phyloP scores from a whole-genome alignment of 2,329 filamentous ascomycete genomes.

The Fonsecaea erecta region DNA sequence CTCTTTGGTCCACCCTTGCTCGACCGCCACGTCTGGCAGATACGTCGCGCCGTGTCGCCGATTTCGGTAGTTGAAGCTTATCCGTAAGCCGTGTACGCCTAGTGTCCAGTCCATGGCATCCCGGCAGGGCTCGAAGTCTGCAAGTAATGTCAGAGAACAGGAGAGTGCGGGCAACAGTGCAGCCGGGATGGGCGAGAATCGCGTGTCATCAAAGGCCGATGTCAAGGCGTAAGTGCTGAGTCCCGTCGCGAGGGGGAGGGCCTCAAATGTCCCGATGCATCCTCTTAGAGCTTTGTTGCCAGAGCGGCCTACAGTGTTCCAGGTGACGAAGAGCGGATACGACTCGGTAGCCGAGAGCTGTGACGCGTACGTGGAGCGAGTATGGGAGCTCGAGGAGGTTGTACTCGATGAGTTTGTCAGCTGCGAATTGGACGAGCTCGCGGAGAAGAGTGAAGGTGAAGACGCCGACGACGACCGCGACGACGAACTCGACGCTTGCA shows the following conservation, averaged over 20 bases:
- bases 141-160: conserved; percentile 77
- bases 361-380: conserved; percentile 47
- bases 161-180: conserved; percentile 54
- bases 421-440: conserved; percentile 52
- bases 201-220: conserved; percentile 70
- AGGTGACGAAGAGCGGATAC: conserved; percentile 89
- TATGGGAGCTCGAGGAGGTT: conserved; percentile 53
- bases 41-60: conserved; percentile 84
- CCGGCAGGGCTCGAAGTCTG: conserved; percentile 76
- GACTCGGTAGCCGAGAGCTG: conserved; percentile 47
- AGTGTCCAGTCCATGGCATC: conserved; percentile 83
- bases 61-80: conserved; percentile 71
- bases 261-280: conserved; percentile 94
- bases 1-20: conserved; percentile 95
- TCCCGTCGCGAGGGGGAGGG: conserved; percentile 72
- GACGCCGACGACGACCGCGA: conserved; percentile 45
- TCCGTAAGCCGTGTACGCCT: conserved; percentile 82
- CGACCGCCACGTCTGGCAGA: conserved; percentile 84
- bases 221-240: conserved; percentile 81
- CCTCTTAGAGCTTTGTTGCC: conserved; percentile 76
- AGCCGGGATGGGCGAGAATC: conserved; percentile 62
- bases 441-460: conserved; percentile 47
- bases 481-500: conserved; percentile 35
- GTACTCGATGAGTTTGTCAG: conserved; percentile 51
- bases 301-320: conserved; percentile 73